Conservation (phyloP, 176 grass and related monocot genomes). For the Elymus sibiricus region DNA sequence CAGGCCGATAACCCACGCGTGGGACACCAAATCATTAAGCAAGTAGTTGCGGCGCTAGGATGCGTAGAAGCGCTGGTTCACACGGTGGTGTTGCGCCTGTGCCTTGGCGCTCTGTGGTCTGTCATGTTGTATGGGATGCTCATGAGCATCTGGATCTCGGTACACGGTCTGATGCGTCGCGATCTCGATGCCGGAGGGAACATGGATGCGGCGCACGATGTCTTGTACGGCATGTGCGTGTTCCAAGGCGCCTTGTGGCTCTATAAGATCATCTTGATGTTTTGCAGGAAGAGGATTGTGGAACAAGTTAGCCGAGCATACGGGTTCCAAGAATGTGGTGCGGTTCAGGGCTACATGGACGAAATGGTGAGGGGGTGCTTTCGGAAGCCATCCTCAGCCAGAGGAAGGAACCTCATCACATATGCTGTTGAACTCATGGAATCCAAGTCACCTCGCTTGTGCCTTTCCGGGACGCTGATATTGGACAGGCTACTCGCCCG, state of each 20-base stretch:
- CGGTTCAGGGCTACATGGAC: rapidly evolving
- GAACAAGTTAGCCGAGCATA: neutral
- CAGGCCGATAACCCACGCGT: too few relatives aligned
- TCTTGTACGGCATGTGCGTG: neutral
- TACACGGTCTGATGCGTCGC: too few relatives aligned
- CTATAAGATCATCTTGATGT: neutral
- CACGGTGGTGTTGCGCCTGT: too few relatives aligned
- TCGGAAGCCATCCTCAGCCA: neutral
- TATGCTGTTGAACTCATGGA: neutral
- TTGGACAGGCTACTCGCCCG: neutral
- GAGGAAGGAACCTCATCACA: neutral
- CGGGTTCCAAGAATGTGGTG: neutral
- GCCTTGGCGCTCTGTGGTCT: too few relatives aligned
- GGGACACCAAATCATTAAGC: too few relatives aligned
- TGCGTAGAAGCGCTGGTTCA: too few relatives aligned
- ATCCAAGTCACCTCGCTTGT: neutral
- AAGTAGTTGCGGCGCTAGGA: too few relatives aligned
- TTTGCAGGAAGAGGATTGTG: neutral
- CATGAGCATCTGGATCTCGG: too few relatives aligned
- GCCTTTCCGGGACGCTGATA: neutral
- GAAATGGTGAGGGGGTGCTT: neutral
- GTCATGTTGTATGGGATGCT: too few relatives aligned
- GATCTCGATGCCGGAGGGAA: neutral
- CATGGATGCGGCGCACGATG: neutral
- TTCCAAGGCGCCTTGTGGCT: neutral